phyloP scores from a whole-genome alignment of 1,139 yeast species.

The Pichia sp. region DNA sequence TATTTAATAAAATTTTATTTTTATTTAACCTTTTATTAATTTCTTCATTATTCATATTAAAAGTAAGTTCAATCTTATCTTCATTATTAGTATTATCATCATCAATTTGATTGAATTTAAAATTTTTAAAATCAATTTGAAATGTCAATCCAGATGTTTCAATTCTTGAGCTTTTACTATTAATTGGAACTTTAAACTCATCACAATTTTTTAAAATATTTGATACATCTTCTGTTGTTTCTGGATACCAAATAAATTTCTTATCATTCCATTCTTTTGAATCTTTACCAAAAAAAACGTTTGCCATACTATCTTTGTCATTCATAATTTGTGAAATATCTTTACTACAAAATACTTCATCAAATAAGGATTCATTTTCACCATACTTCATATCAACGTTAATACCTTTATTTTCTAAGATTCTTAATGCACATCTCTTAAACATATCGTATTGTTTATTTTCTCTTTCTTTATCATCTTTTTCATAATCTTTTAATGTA shows the following conservation, averaged over 20 bases:
- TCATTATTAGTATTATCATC: neutral
- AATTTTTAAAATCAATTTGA: slow-evolving; percentile 14
- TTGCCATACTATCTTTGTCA: slow-evolving; percentile 36
- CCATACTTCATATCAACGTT: slow-evolving; percentile 21
- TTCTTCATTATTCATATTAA: slow-evolving; percentile 1
- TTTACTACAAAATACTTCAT: slow-evolving; percentile 21
- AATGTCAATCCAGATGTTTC: slow-evolving; percentile 14
- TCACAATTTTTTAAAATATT: slow-evolving; percentile 21
- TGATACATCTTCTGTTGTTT: slow-evolving; percentile 21
- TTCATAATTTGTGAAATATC: slow-evolving; percentile 34
- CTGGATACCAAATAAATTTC: slow-evolving; percentile 20
- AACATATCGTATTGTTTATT: slow-evolving; percentile 21
- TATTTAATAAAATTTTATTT: slow-evolving; percentile 1
- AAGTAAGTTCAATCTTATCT: neutral
- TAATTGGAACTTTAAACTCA: slow-evolving; percentile 24
- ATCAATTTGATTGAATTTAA: slow-evolving; percentile 9
- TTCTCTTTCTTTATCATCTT: slow-evolving; percentile 14
- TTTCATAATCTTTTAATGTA: slow-evolving; percentile 23
- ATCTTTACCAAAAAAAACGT: slow-evolving; percentile 33
- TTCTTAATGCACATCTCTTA: slow-evolving; percentile 23
- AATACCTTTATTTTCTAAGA: slow-evolving; percentile 23
- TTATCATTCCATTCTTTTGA: slow-evolving; percentile 29
- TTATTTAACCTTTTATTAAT: slow-evolving; percentile 5
- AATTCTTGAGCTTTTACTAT: slow-evolving; percentile 12
- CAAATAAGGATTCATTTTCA: slow-evolving; percentile 16